Base-by-base conservation (phyloP, 2,329 filamentous ascomycete species). In the Aureobasidium namibiae region DNA sequence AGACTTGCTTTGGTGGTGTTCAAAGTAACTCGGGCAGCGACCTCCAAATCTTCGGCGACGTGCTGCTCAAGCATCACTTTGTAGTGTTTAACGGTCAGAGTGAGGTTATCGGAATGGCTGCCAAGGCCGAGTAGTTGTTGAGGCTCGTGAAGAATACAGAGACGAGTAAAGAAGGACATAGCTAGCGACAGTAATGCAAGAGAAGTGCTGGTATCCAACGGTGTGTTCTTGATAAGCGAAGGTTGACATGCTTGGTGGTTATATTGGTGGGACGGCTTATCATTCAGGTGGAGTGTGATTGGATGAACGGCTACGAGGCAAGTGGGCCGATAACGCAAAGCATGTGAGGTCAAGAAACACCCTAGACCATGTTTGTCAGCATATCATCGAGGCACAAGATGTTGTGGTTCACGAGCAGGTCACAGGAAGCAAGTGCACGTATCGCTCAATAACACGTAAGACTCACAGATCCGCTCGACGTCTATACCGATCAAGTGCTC, bases 1-100 rank as follows among this genome's bases (percentile, higher is more conserved):
- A 76, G 42, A 82, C 76, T 59, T 89, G 86, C 75, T 88, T 86
- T 64, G 86, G 85, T 61, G 86, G 85, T 65, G 73, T 89, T 18
- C 86, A 89, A 73, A 77, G 80, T 33, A 82, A 81, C 48, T 67
- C 67, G 59, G 75, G 78, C 1, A 74, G 74, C 14, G 72, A 74
- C 29, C 70, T 87, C 38, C 82, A 85, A 71, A 84, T 90, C 68
- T 79, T 79, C 59, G 83, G 83, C n/a, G 83, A 85, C 65, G 76
- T 80, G 26, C 79, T 85, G 70, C 76, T 86, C 66, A 82, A 80
- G 72, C 75, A 80, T 4, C 76, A 82, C 64, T 82, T 84, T 66
- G 82, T 83, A 46, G 81, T 83, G 59, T 86, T 86, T 67, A 75
- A 82, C 62, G 78, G 74, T n/a, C n/a, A 14, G 74, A 76, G 23